Base-by-base conservation (phyloP, 345 rosid genomes). In the Lenwebbia sp. region DNA sequence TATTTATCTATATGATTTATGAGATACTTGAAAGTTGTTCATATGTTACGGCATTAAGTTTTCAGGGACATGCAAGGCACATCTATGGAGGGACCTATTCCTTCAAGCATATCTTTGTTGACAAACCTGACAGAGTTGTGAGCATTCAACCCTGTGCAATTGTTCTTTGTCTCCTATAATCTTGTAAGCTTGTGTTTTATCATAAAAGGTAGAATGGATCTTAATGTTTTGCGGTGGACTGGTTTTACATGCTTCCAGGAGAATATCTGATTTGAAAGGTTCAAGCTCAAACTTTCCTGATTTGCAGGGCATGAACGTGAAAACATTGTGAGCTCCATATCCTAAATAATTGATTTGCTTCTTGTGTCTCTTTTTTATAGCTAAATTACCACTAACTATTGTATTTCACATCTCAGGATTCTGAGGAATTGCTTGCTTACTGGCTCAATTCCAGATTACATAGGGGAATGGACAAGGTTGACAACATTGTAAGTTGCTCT, bases 51-150 rank as follows among this genome's bases (percentile, higher is more conserved):
- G 62, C 25, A 50, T 58, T 26, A 81, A 81, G 11, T 54, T 26
- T 87, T 89, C 87, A 97, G 99, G 82, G 89, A 94, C 90, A 81
- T 94, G 90, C 96, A 97, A 86, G 99, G 99, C 37, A 94, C 98
- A 70, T 92, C 95, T 44, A 88, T 95, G 96, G 92, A 91, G 88
- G 99, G 99, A 54, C 98, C 99, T 26, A 92, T 97, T 85, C 99
- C 99, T 82, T 82, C 94, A 85, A 58, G 89, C 58, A 86, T 95
- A 85, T 93, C 98, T 53, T 83, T 55, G 84, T 86, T 97, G 88
- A 91, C n/a, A 83, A 94, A 88, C 70, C 90, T 95, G 87, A 44
- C 75, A 4, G 83, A 89, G 2, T 75, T 97, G 99, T 97, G 90
- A 93, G 98, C 76, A 62, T 62, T 30, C 1, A 1, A 30, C 30